A percentile compares a stretch with the other conserved stretches of the same genome.
Evolutionary conservation across 257 asterid species (phyloP).

Genomic region (Nicotiana knightiana): DNA sequence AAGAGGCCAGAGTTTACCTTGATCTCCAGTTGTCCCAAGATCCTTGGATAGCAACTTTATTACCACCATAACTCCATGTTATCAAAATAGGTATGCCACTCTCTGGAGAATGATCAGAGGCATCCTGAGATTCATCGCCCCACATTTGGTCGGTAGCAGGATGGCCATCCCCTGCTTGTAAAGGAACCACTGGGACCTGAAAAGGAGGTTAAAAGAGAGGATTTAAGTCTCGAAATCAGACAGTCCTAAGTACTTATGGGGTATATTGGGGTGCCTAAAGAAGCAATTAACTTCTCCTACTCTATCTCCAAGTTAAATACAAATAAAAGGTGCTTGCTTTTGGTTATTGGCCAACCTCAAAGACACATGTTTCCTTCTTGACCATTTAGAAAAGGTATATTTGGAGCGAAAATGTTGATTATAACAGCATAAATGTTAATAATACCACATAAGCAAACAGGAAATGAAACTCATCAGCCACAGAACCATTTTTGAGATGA

Average conservation of each 20-base stretch:
- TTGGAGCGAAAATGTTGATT: neutral
- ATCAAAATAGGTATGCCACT: constrained; percentile 28
- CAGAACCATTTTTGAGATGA: neutral
- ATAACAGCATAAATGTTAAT: neutral
- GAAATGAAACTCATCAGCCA: neutral
- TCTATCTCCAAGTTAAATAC: neutral
- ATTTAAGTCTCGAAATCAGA: neutral
- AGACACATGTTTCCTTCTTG: neutral
- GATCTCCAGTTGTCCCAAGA: constrained; percentile 96
- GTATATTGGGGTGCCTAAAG: neutral
- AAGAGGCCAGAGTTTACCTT: constrained; percentile 35
- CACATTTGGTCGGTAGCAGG: constrained; percentile 31
- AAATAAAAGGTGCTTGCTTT: neutral
- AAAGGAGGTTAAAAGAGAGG: constrained; percentile 14
- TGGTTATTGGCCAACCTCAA: neutral
- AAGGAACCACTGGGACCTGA: constrained; percentile 68
- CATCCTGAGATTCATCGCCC: constrained; percentile 20
- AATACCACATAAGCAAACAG: neutral
- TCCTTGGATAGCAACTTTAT: constrained; percentile 72
- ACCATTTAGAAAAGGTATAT: neutral
- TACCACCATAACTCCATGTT: constrained; percentile 48
- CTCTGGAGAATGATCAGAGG: neutral
- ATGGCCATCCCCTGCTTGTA: constrained; percentile 43
- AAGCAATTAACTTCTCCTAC: neutral
- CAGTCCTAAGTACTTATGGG: neutral